Base-by-base conservation (phyloP, 371 early-diverging fungal genomes). In the Mortierella polycephala region DNA sequence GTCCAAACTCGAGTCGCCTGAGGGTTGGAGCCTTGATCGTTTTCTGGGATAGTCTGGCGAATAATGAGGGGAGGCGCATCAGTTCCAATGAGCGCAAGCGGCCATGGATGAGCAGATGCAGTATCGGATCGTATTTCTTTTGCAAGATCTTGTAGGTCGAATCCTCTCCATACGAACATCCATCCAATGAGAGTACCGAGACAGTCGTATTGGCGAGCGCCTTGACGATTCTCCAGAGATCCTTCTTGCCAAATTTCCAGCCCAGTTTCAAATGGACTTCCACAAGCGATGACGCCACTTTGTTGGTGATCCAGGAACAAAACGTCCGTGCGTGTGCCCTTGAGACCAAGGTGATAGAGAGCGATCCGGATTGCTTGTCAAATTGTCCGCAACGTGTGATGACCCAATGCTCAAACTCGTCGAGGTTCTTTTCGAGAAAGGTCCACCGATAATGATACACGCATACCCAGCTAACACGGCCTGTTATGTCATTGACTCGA, bases 371-470 rank as follows among this genome's bases (percentile, higher is more conserved):
- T 23, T 67, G 77, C 40, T 77, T 77, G 61, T 77, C 77, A 39
- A 77, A 68, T 13, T 55, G 50, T 1, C 77, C 77, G 9, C 77
- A 61, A 5, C 77, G 77, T 14, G 64, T 63, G 30, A 64, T 62
- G 50, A 77, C 63, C 77, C 77, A 77, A 4, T 51, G 67, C 13
- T 67, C 71, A 57, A 77, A 77, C 16, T 71, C 72, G 60, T 77
- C 77, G 20, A 77, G 60, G 46, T 71, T 71, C 46, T 60, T 59
- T 5, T 77, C 72, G 16, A 71, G 47, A 61, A 77, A 77, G 10
- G 77, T 77, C 77, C 77, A 77, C 37, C 77, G 72, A 23, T 71
- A 77, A 23, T 77, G 77, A 46, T 71, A 71, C 13, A 67, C 64
- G 37, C 77, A 77, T 20, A 77, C 58, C 77, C 77, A 77, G 42